These are phyloP conservation scores for Ambrosiella xylebori DNA, from an alignment of 2,329 filamentous ascomycete species.

Conservation along the genomic window DNA sequence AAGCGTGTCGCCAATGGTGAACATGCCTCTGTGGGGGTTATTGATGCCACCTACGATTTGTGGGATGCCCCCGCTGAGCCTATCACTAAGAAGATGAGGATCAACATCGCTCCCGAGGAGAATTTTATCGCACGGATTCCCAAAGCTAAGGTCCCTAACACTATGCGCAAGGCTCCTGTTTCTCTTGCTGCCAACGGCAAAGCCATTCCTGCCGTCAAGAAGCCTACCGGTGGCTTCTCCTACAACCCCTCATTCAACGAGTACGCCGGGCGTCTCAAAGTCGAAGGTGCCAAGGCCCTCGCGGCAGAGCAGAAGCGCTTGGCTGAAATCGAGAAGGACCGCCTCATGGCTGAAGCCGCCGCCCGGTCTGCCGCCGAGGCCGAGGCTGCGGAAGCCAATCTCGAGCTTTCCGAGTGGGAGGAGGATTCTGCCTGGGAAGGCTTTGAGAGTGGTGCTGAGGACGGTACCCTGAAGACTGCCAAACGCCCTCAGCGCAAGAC, in stretches of 20 bases:
- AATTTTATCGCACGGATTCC: conserved; percentile 51
- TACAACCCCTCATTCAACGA: conserved; percentile 86
- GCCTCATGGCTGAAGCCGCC: conserved; percentile 48
- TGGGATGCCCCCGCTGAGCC: conserved; percentile 39
- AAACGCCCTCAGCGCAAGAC: conserved; percentile 79
- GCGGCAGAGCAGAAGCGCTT: conserved; percentile 62
- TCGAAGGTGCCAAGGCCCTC: conserved; percentile 63
- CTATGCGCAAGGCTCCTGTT: conserved; percentile 59
- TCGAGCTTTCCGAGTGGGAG: conserved; percentile 53
- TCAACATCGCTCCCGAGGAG: conserved; percentile 21
- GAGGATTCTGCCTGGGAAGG: conserved; percentile 88
- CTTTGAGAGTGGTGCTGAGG: conserved; percentile 65
- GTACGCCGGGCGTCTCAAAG: conserved; percentile 59
- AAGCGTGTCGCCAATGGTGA: conserved; percentile 63
- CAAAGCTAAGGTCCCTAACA: conserved; percentile 53
- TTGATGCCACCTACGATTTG: conserved; percentile 58
- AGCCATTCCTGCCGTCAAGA: conserved; percentile 56
- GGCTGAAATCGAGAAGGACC: conserved; percentile 47
- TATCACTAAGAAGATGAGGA: conserved; percentile 23
- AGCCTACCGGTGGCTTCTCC: conserved; percentile 66
- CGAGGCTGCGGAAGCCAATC: conserved; percentile 52
- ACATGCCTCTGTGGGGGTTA: conserved; percentile 36
- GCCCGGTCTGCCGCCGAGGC: conserved; percentile 54
- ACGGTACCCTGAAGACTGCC: conserved; percentile 32
- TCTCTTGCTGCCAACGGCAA: conserved; percentile 74